These are phyloP conservation scores for Paracamarosporium sp. DNA, from an alignment of 2,329 filamentous ascomycete species.

Conservation along the genomic window DNA sequence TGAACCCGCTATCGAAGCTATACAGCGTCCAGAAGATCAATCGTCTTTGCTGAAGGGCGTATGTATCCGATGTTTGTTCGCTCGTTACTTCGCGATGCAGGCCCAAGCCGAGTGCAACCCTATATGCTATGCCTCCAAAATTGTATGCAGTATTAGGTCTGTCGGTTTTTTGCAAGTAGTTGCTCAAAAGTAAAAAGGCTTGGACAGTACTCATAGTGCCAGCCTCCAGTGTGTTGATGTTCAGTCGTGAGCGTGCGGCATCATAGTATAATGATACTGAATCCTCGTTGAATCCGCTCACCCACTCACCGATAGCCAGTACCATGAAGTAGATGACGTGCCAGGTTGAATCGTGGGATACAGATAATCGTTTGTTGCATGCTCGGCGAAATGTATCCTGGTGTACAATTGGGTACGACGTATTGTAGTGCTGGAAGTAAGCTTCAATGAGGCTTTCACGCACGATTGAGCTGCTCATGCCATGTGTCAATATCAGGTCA, in stretches of 20 bases:
- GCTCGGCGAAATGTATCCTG: neutral
- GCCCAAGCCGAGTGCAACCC: neutral
- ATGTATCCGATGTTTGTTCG: neutral
- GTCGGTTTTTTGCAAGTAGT: neutral
- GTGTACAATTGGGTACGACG: neutral
- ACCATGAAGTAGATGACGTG: neutral
- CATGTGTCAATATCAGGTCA: neutral
- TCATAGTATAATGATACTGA: neutral
- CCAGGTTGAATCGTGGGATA: neutral
- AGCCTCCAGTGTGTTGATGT: neutral
- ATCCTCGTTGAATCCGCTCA: neutral
- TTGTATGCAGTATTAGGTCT: neutral
- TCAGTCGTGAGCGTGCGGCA: neutral
- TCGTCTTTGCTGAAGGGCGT: neutral
- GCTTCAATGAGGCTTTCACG: neutral
- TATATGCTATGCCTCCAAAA: neutral
- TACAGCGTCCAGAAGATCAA: neutral
- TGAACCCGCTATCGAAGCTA: neutral
- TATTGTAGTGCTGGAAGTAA: neutral
- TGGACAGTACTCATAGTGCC: neutral
- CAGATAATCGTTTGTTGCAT: neutral
- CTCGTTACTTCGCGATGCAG: neutral
- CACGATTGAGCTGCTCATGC: neutral
- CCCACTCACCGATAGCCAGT: neutral
- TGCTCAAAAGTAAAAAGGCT: neutral